Evolutionary conservation across 192 early-diverging fungal species (phyloP).

Genomic region (Geranomyces michiganensis): DNA sequence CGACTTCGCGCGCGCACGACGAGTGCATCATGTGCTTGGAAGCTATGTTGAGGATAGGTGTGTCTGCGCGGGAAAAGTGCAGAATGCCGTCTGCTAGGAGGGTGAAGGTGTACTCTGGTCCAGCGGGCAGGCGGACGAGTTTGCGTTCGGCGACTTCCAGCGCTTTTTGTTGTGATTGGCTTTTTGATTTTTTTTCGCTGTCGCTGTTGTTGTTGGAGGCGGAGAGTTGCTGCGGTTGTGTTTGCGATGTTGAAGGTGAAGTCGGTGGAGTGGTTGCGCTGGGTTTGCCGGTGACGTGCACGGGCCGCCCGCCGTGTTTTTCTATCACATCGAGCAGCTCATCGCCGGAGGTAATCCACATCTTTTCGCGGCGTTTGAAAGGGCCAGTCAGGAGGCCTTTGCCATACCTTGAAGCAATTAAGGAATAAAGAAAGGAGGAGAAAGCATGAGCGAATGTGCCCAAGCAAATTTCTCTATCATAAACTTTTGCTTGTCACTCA

Average conservation of each 20-base stretch:
- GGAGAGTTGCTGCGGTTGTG: background rate
- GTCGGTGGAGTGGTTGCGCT: too few relatives aligned
- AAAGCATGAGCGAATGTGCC: background rate
- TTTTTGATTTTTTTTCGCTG: background rate
- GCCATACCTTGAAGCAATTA: background rate
- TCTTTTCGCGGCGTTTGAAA: constrained; percentile 23
- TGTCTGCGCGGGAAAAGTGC: constrained; percentile 32
- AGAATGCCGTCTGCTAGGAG: constrained; percentile 25
- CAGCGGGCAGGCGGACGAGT: background rate
- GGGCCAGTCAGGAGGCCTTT: constrained; percentile 6
- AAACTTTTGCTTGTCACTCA: background rate
- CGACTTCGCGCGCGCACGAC: constrained; percentile 5
- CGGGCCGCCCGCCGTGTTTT: constrained; percentile 13
- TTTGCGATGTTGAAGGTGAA: too few relatives aligned
- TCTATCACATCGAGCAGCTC: constrained; percentile 21
- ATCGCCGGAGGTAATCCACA: constrained; percentile 7
- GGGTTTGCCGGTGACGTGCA: background rate
- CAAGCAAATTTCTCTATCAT: too few relatives aligned
- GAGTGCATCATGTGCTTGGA: constrained; percentile 35
- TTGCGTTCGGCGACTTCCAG: constrained; percentile 1
- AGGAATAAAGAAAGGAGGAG: background rate
- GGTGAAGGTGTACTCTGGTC: constrained; percentile 34
- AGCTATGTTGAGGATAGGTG: constrained; percentile 5
- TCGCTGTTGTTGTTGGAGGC: background rate
- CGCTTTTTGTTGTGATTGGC: background rate